phyloP scores from a whole-genome alignment of 2,329 filamentous ascomycete genomes.

The Orbilia quercus region DNA sequence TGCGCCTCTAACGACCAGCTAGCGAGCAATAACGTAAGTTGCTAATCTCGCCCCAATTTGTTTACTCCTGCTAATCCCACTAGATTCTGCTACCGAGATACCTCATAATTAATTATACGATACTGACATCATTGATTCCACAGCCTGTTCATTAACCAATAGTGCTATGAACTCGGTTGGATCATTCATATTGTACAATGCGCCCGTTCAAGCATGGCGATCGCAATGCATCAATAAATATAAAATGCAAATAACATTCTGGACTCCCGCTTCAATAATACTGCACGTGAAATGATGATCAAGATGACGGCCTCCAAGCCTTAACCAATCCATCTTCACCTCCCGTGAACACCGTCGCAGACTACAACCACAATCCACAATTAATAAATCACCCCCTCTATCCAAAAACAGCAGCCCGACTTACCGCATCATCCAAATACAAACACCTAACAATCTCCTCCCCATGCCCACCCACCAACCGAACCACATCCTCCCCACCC shows the following conservation, averaged over 20 bases:
- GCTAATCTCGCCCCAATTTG: not conserved
- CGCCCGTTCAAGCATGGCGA: no score
- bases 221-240: not conserved
- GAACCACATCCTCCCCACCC: conserved; percentile 69
- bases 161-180: no score
- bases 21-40: not conserved
- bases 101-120: no score
- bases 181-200: no score
- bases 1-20: not conserved
- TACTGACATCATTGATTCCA: no score
- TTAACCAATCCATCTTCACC: conserved; percentile 64
- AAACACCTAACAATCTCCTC: conserved; percentile 71
- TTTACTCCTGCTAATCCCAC: not conserved
- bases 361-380: conserved; percentile 20
- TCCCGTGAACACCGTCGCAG: conserved; percentile 62
- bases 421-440: conserved; percentile 58
- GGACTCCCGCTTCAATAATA: not conserved
- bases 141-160: no score
- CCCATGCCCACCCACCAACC: conserved; percentile 72
- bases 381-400: conserved; percentile 56
- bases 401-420: conserved; percentile 12
- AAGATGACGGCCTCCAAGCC: conserved; percentile 61
- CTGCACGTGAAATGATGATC: not conserved
- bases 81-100: not conserved
- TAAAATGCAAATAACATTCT: not conserved